Percentiles rank a stretch among this genome's conserved stretches.
Evolutionary conservation across 2,329 filamentous ascomycete species (phyloP).

Genomic region (Apiospora koreana): DNA sequence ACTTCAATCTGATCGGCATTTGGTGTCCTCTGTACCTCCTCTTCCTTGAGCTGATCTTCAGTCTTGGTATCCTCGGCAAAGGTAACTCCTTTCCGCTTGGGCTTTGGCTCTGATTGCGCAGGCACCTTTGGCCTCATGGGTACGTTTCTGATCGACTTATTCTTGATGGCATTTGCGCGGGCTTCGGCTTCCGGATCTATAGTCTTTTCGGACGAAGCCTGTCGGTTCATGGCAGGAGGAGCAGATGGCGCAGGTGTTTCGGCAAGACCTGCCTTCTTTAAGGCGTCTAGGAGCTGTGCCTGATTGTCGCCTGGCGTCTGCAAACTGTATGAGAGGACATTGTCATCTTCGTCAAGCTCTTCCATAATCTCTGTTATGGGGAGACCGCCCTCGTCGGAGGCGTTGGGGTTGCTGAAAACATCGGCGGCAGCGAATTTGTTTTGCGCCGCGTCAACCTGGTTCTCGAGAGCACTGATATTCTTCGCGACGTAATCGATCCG

Average conservation of each 20-base stretch:
- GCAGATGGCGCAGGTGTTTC: constrained; percentile 31
- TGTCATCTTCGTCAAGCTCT: constrained; percentile 86
- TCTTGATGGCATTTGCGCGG: background rate
- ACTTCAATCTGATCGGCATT: constrained; percentile 53
- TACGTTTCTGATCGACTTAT: background rate
- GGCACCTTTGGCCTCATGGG: constrained; percentile 4
- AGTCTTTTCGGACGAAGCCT: background rate
- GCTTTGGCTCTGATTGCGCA: constrained; percentile 11
- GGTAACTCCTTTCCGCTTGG: constrained; percentile 58
- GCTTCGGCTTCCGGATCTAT: background rate
- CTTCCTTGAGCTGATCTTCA: constrained; percentile 25
- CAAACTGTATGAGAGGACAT: constrained; percentile 70
- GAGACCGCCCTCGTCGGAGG: constrained; percentile 66
- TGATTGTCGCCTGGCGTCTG: constrained; percentile 69
- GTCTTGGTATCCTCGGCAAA: constrained; percentile 63
- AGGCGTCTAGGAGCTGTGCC: constrained; percentile 67
- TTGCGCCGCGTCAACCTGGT: constrained; percentile 64
- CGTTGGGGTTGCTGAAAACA: constrained; percentile 60
- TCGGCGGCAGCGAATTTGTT: constrained; percentile 67
- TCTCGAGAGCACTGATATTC: constrained; percentile 68
- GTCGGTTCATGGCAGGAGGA: background rate
- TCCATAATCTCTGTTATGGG: constrained; percentile 91
- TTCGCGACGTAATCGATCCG: constrained; percentile 87
- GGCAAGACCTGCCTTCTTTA: constrained; percentile 75
- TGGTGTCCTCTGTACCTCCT: constrained; percentile 33